Conservation (phyloP, 2,329 filamentous ascomycete genomes). For the Ophiocordyceps camponoti-leonardi region DNA sequence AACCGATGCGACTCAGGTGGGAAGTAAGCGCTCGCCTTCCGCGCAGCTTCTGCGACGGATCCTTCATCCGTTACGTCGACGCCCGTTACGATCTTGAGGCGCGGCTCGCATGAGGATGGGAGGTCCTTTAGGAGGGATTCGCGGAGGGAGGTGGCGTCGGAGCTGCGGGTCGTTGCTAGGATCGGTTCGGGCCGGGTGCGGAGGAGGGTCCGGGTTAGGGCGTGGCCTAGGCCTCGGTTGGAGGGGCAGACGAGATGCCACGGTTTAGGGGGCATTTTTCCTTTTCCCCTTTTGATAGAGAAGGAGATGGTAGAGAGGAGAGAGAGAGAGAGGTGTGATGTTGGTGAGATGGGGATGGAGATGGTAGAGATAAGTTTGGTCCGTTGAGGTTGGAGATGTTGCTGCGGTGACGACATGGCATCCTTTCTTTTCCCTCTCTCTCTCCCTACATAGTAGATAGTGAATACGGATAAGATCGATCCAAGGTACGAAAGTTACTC, state of each 20-base stretch:
- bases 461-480: no score
- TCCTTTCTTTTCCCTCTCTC: no score
- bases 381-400: no score
- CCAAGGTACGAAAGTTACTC: no score
- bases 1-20: constrained; percentile 36
- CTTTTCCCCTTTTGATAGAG: no score
- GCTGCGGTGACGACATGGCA: no score
- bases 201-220: constrained; percentile 30
- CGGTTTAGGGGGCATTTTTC: constrained; percentile 26
- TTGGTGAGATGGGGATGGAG: no score
- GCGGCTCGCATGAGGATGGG: constrained; percentile 4
- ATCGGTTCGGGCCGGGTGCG: constrained; percentile 29
- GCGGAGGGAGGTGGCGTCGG: constrained; percentile 9
- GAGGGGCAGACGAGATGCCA: constrained; percentile 32
- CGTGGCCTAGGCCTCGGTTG: constrained; percentile 29
- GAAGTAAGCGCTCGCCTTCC: constrained; percentile 32
- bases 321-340: no score
- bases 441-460: no score
- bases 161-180: constrained; percentile 23
- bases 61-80: constrained; percentile 40
- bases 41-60: constrained; percentile 39
- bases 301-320: constrained; percentile 1
- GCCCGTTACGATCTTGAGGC: constrained; percentile 20
- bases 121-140: constrained; percentile 14
- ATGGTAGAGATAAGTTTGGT: no score